Evolutionary conservation across 164 flowering plant genomes (phyloP).

Genomic region (Litsea cubeba): DNA sequence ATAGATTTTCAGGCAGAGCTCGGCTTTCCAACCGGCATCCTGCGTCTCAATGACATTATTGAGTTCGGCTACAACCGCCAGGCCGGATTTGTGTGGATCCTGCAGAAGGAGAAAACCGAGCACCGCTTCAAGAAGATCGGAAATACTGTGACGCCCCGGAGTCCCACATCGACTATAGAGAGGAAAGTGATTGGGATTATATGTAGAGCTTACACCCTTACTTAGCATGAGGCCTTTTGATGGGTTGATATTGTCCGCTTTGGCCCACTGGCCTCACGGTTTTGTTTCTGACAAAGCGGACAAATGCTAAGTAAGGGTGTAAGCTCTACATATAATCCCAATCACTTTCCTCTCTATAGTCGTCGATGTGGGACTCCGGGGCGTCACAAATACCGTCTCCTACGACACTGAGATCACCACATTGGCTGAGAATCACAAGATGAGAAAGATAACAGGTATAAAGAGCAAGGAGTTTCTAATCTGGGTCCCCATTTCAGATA

Average conservation of each 20-base stretch:
- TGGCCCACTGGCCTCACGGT: too few species aligned
- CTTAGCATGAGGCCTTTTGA: too few species aligned
- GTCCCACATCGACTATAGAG: too few species aligned
- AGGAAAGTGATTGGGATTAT: too few species aligned
- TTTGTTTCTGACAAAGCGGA: too few species aligned
- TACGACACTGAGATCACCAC: slow-evolving; percentile 72
- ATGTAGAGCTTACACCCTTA: too few species aligned
- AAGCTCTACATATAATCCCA: too few species aligned
- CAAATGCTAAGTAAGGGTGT: too few species aligned
- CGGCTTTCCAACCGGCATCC: slow-evolving; percentile 61
- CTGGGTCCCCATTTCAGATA: slow-evolving; percentile 55
- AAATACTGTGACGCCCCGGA: too few species aligned
- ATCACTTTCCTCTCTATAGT: too few species aligned
- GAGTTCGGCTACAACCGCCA: slow-evolving; percentile 54
- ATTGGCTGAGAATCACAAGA: slow-evolving; percentile 40
- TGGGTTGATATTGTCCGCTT: too few species aligned
- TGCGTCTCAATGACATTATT: slow-evolving; percentile 51
- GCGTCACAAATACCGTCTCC: slow-evolving; percentile 35
- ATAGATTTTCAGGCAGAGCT: slow-evolving; percentile 42
- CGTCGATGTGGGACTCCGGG: too few species aligned
- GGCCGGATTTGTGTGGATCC: slow-evolving; percentile 80
- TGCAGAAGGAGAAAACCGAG: slow-evolving; percentile 55
- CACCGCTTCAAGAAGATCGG: slow-evolving; percentile 66
- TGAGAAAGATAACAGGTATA: slow-evolving; percentile 76
- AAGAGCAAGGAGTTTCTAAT: slow-evolving; percentile 71